A percentile compares a stretch with the other conserved stretches of the same genome.
These are phyloP conservation scores for Xylariaceae sp. DNA, from an alignment of 2,329 filamentous ascomycete species.

Conservation along the genomic window DNA sequence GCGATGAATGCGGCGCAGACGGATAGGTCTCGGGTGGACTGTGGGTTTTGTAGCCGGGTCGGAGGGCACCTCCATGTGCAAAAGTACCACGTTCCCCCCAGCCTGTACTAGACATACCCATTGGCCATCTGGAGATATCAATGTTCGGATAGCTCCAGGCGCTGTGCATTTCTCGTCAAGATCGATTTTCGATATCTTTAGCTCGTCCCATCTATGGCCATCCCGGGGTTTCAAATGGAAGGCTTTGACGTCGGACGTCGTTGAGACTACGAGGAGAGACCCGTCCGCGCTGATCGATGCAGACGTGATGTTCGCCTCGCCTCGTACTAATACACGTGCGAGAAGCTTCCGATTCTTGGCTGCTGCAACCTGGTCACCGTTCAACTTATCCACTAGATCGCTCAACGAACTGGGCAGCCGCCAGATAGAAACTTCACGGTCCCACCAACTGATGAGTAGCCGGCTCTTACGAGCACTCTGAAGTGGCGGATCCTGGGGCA, in stretches of 20 bases:
- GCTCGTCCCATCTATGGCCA: conserved; percentile 47
- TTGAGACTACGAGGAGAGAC: conserved; percentile 69
- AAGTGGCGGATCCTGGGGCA: conserved; percentile 74
- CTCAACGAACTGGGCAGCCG: conserved; percentile 43
- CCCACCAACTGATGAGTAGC: conserved; percentile 87
- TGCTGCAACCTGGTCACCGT: conserved; percentile 38
- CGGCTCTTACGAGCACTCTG: conserved; percentile 67
- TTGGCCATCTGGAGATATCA: conserved; percentile 62
- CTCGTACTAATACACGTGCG: conserved; percentile 61
- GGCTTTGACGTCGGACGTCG: conserved; percentile 66
- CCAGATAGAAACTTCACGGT: conserved; percentile 82
- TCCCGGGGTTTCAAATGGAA: conserved; percentile 60
- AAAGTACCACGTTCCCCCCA: conserved; percentile 52
- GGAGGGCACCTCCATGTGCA: conserved; percentile 37
- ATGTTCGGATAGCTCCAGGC: conserved; percentile 63
- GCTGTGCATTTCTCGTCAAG: conserved; percentile 52
- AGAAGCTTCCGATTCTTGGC: conserved; percentile 59
- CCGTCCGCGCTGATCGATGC: conserved; percentile 67
- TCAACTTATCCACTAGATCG: conserved; percentile 39
- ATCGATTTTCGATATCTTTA: conserved; percentile 67
- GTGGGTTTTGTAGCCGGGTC: conserved; percentile 32
- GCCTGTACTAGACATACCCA: conserved; percentile 64
- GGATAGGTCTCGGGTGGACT: conserved; percentile 40
- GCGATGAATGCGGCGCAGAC: conserved; percentile 48
- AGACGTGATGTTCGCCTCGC: conserved; percentile 78